A percentile compares a stretch with the other conserved stretches of the same genome.
phyloP scores from a whole-genome alignment of 108 stramenopile species.

The Cylindrotheca fusiformis region DNA sequence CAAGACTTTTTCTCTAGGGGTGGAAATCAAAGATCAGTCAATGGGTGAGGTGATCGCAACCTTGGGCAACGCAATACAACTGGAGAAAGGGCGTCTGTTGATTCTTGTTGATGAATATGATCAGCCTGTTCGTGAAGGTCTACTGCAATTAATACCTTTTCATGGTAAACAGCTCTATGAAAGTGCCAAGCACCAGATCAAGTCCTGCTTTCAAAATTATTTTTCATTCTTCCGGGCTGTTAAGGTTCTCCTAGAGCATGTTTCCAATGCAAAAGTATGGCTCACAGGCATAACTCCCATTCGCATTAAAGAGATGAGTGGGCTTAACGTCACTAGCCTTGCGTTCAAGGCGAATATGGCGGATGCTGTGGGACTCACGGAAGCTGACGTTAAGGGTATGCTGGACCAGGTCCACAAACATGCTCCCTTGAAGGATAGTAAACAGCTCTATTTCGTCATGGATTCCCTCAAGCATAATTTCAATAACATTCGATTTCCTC shows the following conservation, averaged over 20 bases:
- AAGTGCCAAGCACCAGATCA: no score
- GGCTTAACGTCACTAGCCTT: background rate
- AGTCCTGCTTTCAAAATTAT: no score
- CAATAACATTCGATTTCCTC: conserved; percentile 5
- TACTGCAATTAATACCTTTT: no score
- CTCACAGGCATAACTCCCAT: conserved; percentile 4
- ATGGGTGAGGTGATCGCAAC: no score
- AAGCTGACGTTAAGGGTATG: background rate
- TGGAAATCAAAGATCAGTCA: no score
- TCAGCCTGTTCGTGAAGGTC: no score
- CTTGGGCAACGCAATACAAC: no score
- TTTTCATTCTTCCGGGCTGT: conserved; percentile 7
- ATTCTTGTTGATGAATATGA: no score
- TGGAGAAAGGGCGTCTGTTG: no score
- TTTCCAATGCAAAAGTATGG: background rate
- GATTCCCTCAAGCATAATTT: no score
- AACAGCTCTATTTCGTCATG: background rate
- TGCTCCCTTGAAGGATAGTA: background rate
- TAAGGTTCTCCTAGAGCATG: background rate
- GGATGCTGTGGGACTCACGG: background rate
- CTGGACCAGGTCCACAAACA: background rate
- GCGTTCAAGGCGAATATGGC: background rate
- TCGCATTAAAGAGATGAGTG: conserved; percentile 3
- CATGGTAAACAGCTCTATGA: no score
- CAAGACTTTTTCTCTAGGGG: background rate